Conservation (phyloP, 2,329 filamentous ascomycete species). For the Fusarium foetens region DNA sequence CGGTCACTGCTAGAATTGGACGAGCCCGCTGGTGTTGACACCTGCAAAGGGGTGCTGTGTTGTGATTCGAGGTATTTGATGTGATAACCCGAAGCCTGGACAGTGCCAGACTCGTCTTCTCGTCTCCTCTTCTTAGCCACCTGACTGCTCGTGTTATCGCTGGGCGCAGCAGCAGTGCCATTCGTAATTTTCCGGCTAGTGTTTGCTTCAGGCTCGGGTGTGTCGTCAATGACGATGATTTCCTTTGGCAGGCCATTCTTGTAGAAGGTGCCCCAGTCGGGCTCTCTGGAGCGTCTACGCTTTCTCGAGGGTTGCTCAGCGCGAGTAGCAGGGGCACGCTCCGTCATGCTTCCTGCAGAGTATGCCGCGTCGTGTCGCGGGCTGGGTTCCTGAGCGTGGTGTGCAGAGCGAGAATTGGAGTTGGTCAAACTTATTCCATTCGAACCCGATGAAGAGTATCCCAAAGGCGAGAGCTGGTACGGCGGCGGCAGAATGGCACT, state of each 20-base stretch:
- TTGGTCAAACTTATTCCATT: slow-evolving; percentile 49
- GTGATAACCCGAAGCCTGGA: slow-evolving; percentile 74
- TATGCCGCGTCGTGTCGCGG: slow-evolving; percentile 44
- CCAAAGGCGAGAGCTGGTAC: slow-evolving; percentile 45
- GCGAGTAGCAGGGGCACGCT: slow-evolving; percentile 43
- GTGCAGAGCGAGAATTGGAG: slow-evolving; percentile 44
- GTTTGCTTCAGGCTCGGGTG: slow-evolving; percentile 65
- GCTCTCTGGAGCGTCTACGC: slow-evolving; percentile 68
- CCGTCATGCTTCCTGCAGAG: slow-evolving; percentile 41
- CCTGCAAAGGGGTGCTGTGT: slow-evolving; percentile 76
- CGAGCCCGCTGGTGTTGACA: slow-evolving; percentile 72
- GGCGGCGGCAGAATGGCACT: slow-evolving; percentile 41
- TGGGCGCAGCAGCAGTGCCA: slow-evolving; percentile 47
- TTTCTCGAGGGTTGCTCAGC: slow-evolving; percentile 55
- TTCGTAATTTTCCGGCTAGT: slow-evolving; percentile 54
- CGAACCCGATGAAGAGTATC: slow-evolving; percentile 46
- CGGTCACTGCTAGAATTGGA: slow-evolving; percentile 86
- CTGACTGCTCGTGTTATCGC: slow-evolving; percentile 53
- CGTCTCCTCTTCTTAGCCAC: slow-evolving; percentile 80
- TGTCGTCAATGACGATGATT: slow-evolving; percentile 86
- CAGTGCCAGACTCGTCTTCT: slow-evolving; percentile 61
- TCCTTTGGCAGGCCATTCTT: slow-evolving; percentile 85
- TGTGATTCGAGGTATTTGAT: slow-evolving; percentile 76
- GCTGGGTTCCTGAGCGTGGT: slow-evolving; percentile 47
- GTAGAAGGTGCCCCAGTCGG: slow-evolving; percentile 84